phyloP scores from a whole-genome alignment of 2,329 filamentous ascomycete species.

The Colletotrichum salicis region DNA sequence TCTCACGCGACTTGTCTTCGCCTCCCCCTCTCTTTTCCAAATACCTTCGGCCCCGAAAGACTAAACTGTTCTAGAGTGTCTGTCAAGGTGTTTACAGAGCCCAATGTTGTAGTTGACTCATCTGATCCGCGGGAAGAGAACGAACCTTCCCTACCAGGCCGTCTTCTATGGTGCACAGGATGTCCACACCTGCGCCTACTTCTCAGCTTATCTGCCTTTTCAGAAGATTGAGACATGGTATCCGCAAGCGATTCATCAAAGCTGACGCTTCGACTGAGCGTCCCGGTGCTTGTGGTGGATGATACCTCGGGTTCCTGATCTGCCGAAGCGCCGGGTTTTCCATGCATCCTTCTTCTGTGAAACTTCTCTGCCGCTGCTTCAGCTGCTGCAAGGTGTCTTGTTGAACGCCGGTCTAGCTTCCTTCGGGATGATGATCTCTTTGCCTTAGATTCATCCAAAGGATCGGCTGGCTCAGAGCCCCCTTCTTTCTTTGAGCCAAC shows the following conservation, averaged over 20 bases:
- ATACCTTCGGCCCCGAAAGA: background rate
- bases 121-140: background rate
- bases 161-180: background rate
- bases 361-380: background rate
- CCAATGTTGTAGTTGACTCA: background rate
- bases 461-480: too few relatives aligned
- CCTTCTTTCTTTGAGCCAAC: background rate
- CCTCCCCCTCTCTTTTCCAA: background rate
- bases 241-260: background rate
- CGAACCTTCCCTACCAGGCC: background rate
- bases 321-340: background rate
- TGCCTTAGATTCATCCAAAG: background rate
- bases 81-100: background rate
- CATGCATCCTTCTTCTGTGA: slow-evolving; percentile 1
- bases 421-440: background rate
- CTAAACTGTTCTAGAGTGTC: slow-evolving; percentile 3
- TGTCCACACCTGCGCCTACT: slow-evolving; percentile 1
- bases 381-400: background rate
- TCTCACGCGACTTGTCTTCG: slow-evolving; percentile 1
- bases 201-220: background rate
- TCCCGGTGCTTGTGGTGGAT: background rate
- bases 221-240: background rate
- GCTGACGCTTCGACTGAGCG: background rate
- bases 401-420: background rate
- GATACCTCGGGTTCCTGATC: too few relatives aligned